Evolutionary conservation across 139 green algal species (phyloP), one percentile per base, ranked within the genome.

Genomic region (Penium margaritaceum): DNA sequence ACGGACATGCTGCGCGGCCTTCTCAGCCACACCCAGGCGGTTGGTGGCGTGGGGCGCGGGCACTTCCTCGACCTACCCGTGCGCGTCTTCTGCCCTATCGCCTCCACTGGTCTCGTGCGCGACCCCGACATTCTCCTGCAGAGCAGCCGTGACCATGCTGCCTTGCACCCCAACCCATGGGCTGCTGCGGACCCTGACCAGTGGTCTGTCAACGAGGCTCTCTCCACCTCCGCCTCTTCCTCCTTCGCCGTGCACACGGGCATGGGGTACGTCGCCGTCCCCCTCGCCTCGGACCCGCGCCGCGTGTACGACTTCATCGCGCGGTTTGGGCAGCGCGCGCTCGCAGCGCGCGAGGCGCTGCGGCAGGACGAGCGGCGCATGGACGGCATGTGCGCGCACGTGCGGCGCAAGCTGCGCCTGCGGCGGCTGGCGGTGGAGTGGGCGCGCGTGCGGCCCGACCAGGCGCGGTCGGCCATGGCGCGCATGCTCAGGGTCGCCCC

Each of bases 211-310:
- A n/a, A n/a, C n/a, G n/a, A n/a, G n/a, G n/a, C n/a, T n/a, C n/a
- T n/a, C n/a, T n/a, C n/a, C n/a, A n/a, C n/a, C n/a, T n/a, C n/a
- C 21, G 21, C 46, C 21, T 19, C 46, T 57, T 57, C 46, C 21
- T n/a, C 21, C n/a, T n/a, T n/a, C n/a, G n/a, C n/a, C n/a, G n/a
- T n/a, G n/a, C n/a, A n/a, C n/a, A n/a, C n/a, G n/a, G n/a, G n/a
- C n/a, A 75, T 74, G 67, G 67, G 67, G 17, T 72, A 68, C 19
- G 36, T 74, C 21, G 67, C 67, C 21, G 41, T 70, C 32, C 67
- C 67, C 30, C 7, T 74, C 24, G 37, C 54, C 36, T 27, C 58
- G 5, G 36, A 30, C 17, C 67, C 5, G 30, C n/a, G 33, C 15
- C 24, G 33, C 29, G 7, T 74, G 6, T 74, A 74, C 15, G 6